These are phyloP conservation scores for Hypoxylon sp. DNA, from an alignment of 2,329 filamentous ascomycete species.

Conservation along the genomic window DNA sequence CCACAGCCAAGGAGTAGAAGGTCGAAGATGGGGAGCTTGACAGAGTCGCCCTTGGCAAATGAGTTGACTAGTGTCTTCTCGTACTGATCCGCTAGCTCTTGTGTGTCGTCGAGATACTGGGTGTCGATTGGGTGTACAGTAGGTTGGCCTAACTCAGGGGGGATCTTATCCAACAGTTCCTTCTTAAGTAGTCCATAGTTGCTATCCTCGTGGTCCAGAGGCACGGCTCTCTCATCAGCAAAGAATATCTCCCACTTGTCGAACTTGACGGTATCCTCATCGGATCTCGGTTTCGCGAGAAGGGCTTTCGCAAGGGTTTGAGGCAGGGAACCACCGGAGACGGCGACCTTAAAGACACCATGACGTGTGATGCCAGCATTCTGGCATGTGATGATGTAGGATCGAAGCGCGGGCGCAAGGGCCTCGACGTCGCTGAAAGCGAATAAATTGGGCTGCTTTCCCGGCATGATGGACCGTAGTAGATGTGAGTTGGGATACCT, in stretches of 20 bases:
- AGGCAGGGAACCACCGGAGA: slow-evolving; percentile 94
- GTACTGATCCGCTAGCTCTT: slow-evolving; percentile 94
- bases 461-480: slow-evolving; percentile 60
- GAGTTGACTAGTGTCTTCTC: slow-evolving; percentile 87
- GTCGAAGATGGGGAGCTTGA: slow-evolving; percentile 95
- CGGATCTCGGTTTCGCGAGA: slow-evolving; percentile 67
- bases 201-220: slow-evolving; percentile 91
- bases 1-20: slow-evolving; percentile 93
- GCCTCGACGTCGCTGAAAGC: slow-evolving; percentile 78
- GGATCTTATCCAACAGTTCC: slow-evolving; percentile 91
- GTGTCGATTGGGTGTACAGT: slow-evolving; percentile 84
- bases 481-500: slow-evolving; percentile 16
- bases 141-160: slow-evolving; percentile 74
- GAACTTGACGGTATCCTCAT: slow-evolving; percentile 79
- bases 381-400: slow-evolving; percentile 87
- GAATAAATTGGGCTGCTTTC: slow-evolving; percentile 80
- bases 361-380: slow-evolving; percentile 85
- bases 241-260: slow-evolving; percentile 98
- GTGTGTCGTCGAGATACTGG: slow-evolving; percentile 77
- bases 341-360: slow-evolving; percentile 87
- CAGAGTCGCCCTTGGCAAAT: slow-evolving; percentile 93
- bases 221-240: slow-evolving; percentile 95
- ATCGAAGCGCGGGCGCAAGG: slow-evolving; percentile 82
- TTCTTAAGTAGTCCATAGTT: slow-evolving; percentile 92
- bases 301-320: slow-evolving; percentile 89